Conservation (phyloP, 768 basidiomycete genomes). For the Peribolospora kevripleyi region DNA sequence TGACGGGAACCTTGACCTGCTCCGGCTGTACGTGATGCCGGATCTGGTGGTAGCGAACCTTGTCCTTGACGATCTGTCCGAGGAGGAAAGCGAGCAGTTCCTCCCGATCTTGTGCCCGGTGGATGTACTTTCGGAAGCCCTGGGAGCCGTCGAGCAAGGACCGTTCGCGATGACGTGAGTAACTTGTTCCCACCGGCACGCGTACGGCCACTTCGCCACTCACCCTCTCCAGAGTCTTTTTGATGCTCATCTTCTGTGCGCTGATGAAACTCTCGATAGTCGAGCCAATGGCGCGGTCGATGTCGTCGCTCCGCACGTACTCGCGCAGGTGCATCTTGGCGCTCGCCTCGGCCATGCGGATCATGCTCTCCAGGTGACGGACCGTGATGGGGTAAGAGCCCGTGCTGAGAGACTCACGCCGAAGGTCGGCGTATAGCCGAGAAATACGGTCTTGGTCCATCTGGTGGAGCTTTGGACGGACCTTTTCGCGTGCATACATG, state of each 20-base stretch:
- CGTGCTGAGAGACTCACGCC: constrained; percentile 84
- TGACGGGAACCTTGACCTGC: constrained; percentile 43
- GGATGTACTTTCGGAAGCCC: constrained; percentile 95
- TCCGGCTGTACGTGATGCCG: constrained; percentile 56
- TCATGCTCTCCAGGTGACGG: constrained; percentile 94
- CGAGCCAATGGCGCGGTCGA: constrained; percentile 89
- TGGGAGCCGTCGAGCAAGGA: constrained; percentile 16
- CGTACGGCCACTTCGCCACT: constrained; percentile 15
- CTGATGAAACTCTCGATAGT: constrained; percentile 83
- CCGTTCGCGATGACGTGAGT: background rate
- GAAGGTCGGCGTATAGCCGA: constrained; percentile 77
- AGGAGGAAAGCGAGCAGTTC: constrained; percentile 84
- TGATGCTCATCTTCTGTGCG: constrained; percentile 94
- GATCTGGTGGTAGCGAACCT: constrained; percentile 56
- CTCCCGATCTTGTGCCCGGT: constrained; percentile 84
- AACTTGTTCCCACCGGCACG: background rate
- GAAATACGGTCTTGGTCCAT: constrained; percentile 88
- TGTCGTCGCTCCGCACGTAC: constrained; percentile 84
- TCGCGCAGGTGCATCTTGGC: constrained; percentile 96
- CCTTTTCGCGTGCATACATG: constrained; percentile 89
- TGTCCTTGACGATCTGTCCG: constrained; percentile 52
- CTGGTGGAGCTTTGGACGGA: constrained; percentile 77
- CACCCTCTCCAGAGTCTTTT: constrained; percentile 87
- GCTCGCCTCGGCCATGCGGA: constrained; percentile 93
- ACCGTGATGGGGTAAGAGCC: constrained; percentile 98